Evolutionary conservation across 805 yeast species (phyloP), one percentile per base, ranked within the genome.

Genomic region (Teunomyces pallodes): DNA sequence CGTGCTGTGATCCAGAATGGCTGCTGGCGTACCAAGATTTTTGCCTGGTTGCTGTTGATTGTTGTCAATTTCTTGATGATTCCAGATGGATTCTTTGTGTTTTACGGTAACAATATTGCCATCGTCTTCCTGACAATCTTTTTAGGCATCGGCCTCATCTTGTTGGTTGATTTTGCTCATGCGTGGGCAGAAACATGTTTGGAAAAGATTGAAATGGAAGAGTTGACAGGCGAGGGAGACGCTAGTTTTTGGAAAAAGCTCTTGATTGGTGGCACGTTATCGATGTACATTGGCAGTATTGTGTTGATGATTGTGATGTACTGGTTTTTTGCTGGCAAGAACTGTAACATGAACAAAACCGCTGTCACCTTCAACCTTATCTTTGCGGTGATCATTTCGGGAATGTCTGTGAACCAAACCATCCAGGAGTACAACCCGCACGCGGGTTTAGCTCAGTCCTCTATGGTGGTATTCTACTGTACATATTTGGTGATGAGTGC

Each of bases 141-240:
- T 69, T 80, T 92, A 32, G 83, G 94, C 12, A 88, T 94, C 51
- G 99, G 99, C 1, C 77, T 94, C 49, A 86, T 95, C 10, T 74
- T 94, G 43, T 72, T 94, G 43, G 97, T 94, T 29, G 99, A 94
- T 66, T 94, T 90, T 75, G 98, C 99, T 3, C 98, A 94, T 67
- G 92, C 92, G 56, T 94, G 97, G 97, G 97, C 98, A 0, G 99
- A 94, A 59, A 87, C 87, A 6, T 94, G 99, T 65, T 77, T 94
- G 46, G 90, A 86, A 54, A 87, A 90, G 58, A 89, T 94, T 36
- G 98, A 94, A 62, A 83, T 84, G 58, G 92, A 87, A 49, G 82
- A 76, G 50, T 54, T 72, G 35, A 69, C 76, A 3, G 82, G 78
- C 42, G 81, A 74, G 41, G 75, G 73, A 14, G 80, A 74, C 49